These are phyloP conservation scores for Cercospora zeae-maydis DNA, from an alignment of 2,329 filamentous ascomycete genomes.

Conservation along the genomic window DNA sequence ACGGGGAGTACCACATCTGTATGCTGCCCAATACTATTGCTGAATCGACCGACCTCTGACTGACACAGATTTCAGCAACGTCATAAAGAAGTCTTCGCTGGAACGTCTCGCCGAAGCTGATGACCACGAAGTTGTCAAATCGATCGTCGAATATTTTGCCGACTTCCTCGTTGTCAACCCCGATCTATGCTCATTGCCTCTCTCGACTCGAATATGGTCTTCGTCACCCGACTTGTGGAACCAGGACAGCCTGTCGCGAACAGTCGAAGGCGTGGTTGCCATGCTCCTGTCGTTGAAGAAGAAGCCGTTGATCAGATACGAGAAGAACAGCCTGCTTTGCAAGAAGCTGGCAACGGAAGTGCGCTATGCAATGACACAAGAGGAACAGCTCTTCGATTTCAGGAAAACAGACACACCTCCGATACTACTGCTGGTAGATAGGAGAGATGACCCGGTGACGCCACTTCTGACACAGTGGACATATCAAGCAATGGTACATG, in stretches of 20 bases:
- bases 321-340: conserved; percentile 82
- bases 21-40: conserved; percentile 22
- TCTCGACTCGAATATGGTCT: conserved; percentile 33
- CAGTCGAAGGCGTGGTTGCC: conserved; percentile 82
- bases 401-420: conserved; percentile 91
- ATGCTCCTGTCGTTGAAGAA: conserved; percentile 88
- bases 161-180: conserved; percentile 95
- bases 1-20: conserved; percentile 93
- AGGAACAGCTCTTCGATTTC: conserved; percentile 96
- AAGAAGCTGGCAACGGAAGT: conserved; percentile 94
- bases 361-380: conserved; percentile 87
- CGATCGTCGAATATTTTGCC: conserved; percentile 92
- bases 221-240: conserved; percentile 78
- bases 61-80: conserved; percentile 79
- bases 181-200: conserved; percentile 56
- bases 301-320: conserved; percentile 89
- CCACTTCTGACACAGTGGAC: conserved; percentile 96
- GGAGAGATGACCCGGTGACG: conserved; percentile 90
- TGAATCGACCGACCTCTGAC: conserved; percentile 30
- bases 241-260: conserved; percentile 76
- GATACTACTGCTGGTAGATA: conserved; percentile 83
- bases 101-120: conserved; percentile 94
- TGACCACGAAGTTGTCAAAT: conserved; percentile 92
- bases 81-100: conserved; percentile 91
- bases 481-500: conserved; percentile 99